Base-by-base conservation (phyloP, 352 stramenopile species). In the Phytophthora palmivora region DNA sequence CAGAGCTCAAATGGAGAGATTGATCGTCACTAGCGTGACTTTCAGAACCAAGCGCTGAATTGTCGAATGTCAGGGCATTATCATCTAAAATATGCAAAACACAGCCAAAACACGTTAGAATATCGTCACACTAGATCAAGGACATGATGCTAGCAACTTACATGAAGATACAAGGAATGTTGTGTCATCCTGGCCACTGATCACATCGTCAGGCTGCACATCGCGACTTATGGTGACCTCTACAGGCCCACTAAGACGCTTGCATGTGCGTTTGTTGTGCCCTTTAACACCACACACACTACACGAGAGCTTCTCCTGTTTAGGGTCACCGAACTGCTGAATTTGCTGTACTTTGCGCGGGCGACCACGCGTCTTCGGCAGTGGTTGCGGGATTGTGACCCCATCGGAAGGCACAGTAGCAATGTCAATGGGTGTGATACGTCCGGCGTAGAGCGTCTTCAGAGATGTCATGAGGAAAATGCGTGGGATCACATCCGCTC, bases 221-320 rank as follows among this genome's bases (percentile, higher is more conserved):
- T 63, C 67, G 26, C 53, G 45, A 15, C 37, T 26, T 37, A 48
- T 61, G 4, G 61, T 18, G 8, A 51, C 24, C 1, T 59, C 9
- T 2, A 45, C n/a, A 46, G 57, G 12, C n/a, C 6, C 36, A 19
- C 28, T 38, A 16, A 84, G 28, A 15, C 79, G 77, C 54, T 92
- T 94, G 73, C 84, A 94, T 32, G 84, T 94, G 16, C 84, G 76
- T 53, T 94, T 94, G 71, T 94, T 94, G 76, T 94, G 84, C 9
- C 84, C 84, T 70, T 92, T 91, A 30, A 94, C 72, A 39, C 84
- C 82, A 45, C 84, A 94, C 12, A 94, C 67, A 63, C 84, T 92
- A 68, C 84, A 94, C 7, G 79, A 75, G 8, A 94, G 76, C 48
- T 89, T 91, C 39, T 91, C 82, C 50, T 87, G 77, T 56, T 90